Evolutionary conservation across 2,329 filamentous ascomycete species (phyloP), one percentile per base, ranked within the genome.

Genomic region (Fusarium praegraminearum): DNA sequence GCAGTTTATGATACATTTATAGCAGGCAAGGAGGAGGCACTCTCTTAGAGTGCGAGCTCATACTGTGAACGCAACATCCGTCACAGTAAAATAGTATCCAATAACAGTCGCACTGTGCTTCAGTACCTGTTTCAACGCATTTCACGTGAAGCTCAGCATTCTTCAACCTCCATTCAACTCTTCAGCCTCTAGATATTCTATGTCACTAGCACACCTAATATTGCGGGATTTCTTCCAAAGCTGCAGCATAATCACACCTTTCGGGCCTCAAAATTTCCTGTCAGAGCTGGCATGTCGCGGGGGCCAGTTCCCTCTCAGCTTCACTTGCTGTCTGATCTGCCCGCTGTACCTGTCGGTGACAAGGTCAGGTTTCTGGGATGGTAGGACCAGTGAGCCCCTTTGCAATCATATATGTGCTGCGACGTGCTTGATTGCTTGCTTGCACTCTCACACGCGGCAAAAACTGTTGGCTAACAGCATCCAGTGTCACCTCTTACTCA

Each of bases 361-460:
- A 98, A 98, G 81, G 91, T 98, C 65, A 90, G 95, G 65, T 97
- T 98, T 79, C 81, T 98, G 52, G 94, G 93, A 79, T 98, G 94
- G 95, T 97, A 85, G 82, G 89, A 81, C 44, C 51, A 52, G 45
- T 43, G 49, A 62, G 44, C 40, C 43, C 46, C 33, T 54, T 62
- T 47, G 8, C 33, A 35, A 36, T 49, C 32, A 12, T 46, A 38
- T 30, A 16, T 56, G 51, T 46, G 50, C 10, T 47, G 56, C 24
- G n/a, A 5, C 28, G 49, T 30, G 49, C 26, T 49, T 24, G 46
- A 16, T 24, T 52, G 58, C 57, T 54, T 51, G 44, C 38, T 52
- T 57, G 49, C 65, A 43, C 51, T 51, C 47, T 59, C 53, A 66
- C 41, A 24, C 53, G 51, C 43, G 50, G 62, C 43, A 49, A n/a